Conservation (phyloP, 1,139 yeast genomes). For the Geotrichum histeridarum region DNA sequence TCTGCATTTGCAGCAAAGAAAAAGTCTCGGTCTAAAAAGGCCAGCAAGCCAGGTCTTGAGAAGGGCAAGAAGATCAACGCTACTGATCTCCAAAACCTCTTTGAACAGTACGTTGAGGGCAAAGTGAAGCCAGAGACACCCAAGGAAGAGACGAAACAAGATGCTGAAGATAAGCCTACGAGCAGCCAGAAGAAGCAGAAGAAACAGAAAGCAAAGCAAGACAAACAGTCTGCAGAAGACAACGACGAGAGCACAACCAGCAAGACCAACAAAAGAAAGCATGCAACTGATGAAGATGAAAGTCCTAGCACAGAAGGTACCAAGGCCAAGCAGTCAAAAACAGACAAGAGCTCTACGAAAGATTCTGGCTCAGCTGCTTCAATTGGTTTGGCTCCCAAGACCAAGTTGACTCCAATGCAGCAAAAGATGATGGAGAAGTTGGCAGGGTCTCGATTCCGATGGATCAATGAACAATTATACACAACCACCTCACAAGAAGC, state of each 20-base stretch:
- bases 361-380: conserved; percentile 20
- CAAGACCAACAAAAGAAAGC: conserved; percentile 14
- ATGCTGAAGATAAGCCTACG: neutral
- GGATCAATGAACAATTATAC: conserved; percentile 95
- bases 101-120: conserved; percentile 13
- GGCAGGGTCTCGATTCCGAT: conserved; percentile 90
- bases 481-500: conserved; percentile 80
- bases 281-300: conserved; percentile 24
- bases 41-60: neutral
- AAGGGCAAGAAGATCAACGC: conserved; percentile 16
- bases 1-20: neutral
- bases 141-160: conserved; percentile 32
- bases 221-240: conserved; percentile 18
- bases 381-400: conserved; percentile 20
- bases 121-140: conserved; percentile 33
- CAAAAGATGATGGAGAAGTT: conserved; percentile 93
- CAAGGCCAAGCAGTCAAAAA: neutral
- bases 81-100: conserved; percentile 19
- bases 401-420: conserved; percentile 80
- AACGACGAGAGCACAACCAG: conserved; percentile 4
- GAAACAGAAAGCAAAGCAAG: conserved; percentile 24
- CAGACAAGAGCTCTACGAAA: conserved; percentile 2
- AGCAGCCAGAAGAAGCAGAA: conserved; percentile 13
- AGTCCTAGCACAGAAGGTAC: conserved; percentile 4
- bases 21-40: conserved; percentile 19